Conservation (phyloP, 2,329 filamentous ascomycete genomes). For the Aspergillus felis region DNA sequence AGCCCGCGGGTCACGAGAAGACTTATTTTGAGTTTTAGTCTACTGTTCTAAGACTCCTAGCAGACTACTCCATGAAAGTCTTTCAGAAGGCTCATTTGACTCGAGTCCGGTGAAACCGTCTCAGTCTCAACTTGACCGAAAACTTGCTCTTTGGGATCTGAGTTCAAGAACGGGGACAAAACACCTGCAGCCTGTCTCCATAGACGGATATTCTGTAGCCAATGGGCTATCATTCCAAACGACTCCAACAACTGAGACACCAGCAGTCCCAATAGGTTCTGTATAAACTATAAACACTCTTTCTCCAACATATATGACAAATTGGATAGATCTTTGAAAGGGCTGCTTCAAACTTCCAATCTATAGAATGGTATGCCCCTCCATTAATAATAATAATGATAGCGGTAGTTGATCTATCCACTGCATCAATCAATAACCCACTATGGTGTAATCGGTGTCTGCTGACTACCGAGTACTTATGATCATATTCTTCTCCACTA, state of each 20-base stretch:
- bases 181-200: background rate
- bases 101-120: background rate
- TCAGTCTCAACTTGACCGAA: background rate
- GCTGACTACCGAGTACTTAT: background rate
- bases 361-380: background rate
- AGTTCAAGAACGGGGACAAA: background rate
- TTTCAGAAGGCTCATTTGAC: background rate
- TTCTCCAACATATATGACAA: background rate
- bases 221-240: too few relatives aligned
- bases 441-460: background rate
- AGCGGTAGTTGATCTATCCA: background rate
- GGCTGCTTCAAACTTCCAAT: background rate
- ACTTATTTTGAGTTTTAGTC: too few relatives aligned
- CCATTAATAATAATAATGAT: background rate
- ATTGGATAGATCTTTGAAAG: background rate
- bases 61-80: background rate
- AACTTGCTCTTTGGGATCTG: background rate
- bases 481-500: slow-evolving; percentile 10
- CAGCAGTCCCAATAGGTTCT: background rate
- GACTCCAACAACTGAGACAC: background rate
- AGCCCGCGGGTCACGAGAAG: too few relatives aligned
- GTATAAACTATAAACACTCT: background rate
- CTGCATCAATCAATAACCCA: background rate
- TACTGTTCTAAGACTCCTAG: background rate
- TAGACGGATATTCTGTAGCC: background rate